phyloP scores from a whole-genome alignment of 2,329 filamentous ascomycete genomes.

The Arthrobotrys sphaeroides region DNA sequence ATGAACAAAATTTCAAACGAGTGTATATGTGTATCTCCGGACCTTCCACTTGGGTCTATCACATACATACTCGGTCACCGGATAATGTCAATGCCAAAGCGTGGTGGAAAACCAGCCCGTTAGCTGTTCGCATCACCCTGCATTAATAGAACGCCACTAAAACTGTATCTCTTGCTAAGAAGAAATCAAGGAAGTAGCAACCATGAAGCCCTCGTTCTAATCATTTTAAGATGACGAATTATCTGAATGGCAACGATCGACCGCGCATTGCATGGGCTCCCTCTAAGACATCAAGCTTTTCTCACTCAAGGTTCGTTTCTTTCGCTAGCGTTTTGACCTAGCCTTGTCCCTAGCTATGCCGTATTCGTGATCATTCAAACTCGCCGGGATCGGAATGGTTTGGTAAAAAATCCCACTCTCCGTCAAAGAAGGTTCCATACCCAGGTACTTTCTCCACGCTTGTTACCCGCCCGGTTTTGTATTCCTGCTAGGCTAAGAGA shows the following conservation, averaged over 20 bases:
- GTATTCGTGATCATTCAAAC: background rate
- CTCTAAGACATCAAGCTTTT: constrained; percentile 23
- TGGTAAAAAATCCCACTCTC: constrained; percentile 1
- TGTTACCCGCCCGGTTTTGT: background rate
- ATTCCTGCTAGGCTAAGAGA: background rate
- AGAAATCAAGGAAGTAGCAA: background rate
- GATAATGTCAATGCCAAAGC: background rate
- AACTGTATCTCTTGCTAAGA: background rate
- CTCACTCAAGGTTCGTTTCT: background rate
- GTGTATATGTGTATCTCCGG: too few species aligned
- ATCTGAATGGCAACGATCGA: constrained; percentile 25
- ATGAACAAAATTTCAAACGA: too few species aligned
- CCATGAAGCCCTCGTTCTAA: background rate
- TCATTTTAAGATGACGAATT: background rate
- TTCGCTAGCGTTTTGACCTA: background rate
- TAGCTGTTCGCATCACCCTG: constrained; percentile 9
- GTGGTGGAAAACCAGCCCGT: background rate
- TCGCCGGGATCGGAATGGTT: constrained; percentile 24
- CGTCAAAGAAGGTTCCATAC: background rate
- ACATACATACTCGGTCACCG: background rate
- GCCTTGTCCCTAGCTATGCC: background rate
- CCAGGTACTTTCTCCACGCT: background rate
- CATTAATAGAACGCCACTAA: background rate
- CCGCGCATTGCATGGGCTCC: constrained; percentile 22
- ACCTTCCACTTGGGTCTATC: too few species aligned